These are phyloP conservation scores for Fusarium mangiferae DNA, from an alignment of 2,329 filamentous ascomycete species.

Conservation along the genomic window DNA sequence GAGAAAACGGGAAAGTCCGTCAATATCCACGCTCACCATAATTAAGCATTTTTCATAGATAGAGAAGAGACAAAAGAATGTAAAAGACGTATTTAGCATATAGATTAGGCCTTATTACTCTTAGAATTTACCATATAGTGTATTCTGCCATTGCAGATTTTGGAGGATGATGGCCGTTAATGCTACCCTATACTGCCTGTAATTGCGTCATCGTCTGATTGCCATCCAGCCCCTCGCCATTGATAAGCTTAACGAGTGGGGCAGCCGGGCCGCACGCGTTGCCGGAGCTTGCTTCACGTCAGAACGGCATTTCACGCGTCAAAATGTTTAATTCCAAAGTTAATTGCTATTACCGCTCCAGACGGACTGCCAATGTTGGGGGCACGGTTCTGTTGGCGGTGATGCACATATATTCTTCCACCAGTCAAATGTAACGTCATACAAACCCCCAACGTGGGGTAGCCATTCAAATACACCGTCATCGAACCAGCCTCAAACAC, in stretches of 20 bases:
- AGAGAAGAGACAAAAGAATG: fast-evolving
- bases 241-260: constrained; percentile 13
- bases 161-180: too few species aligned
- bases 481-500: constrained; percentile 14
- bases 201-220: not conserved
- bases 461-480: constrained; percentile 29
- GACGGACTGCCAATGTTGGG: not conserved
- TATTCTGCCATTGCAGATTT: fast-evolving
- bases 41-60: fast-evolving
- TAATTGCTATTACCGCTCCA: too few species aligned
- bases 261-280: not conserved
- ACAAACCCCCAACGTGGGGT: constrained; percentile 34
- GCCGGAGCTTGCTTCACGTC: not conserved
- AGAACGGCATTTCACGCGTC: not conserved
- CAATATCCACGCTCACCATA: not conserved
- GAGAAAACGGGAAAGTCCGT: not conserved
- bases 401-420: constrained; percentile 15
- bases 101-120: not conserved
- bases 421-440: constrained; percentile 28
- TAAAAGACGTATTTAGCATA: too few species aligned
- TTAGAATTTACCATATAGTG: fast-evolving
- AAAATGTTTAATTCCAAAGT: not conserved
- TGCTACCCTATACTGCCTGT: not conserved
- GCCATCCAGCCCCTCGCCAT: not conserved
- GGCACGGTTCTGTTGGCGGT: not conserved